Conservation (phyloP, 129 eudicot genomes). For the Centaurea solstitialis region DNA sequence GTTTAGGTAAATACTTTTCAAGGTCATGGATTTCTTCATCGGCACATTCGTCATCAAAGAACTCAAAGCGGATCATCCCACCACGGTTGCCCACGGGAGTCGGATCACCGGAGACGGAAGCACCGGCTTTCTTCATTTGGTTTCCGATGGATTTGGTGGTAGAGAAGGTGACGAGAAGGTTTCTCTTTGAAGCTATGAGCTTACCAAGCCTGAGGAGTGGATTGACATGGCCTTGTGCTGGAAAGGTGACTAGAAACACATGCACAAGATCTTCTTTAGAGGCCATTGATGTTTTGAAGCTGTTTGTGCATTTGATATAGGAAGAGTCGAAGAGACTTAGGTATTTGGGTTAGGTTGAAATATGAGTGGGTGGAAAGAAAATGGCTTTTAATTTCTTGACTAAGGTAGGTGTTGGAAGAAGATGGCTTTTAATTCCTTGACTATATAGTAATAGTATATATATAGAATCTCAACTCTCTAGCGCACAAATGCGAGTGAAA, state of each 20-base stretch:
- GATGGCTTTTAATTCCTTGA: too few species aligned
- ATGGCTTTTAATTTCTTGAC: too few species aligned
- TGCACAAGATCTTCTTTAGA: constrained; percentile 14
- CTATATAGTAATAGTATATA: too few species aligned
- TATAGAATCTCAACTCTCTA: too few species aligned
- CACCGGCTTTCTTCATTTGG: constrained; percentile 24
- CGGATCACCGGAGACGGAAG: constrained; percentile 28
- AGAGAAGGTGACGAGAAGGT: constrained; percentile 30
- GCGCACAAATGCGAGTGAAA: too few species aligned
- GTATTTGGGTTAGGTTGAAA: background rate
- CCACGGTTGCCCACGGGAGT: constrained; percentile 41
- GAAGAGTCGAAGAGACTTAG: background rate
- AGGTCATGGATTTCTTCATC: constrained; percentile 27
- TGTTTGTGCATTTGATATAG: background rate
- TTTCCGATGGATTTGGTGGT: constrained; percentile 17
- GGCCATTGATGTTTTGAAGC: background rate
- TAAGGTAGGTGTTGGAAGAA: too few species aligned
- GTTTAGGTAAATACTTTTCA: constrained; percentile 31
- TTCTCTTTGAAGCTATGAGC: constrained; percentile 27
- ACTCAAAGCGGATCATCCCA: constrained; percentile 65
- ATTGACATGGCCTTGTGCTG: constrained; percentile 32
- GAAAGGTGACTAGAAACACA: constrained; percentile 19
- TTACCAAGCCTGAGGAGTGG: constrained; percentile 30
- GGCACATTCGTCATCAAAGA: constrained; percentile 50
- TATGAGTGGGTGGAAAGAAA: background rate